Base-by-base conservation (phyloP, 139 green algal genomes). In the Haematococcus lacustris region DNA sequence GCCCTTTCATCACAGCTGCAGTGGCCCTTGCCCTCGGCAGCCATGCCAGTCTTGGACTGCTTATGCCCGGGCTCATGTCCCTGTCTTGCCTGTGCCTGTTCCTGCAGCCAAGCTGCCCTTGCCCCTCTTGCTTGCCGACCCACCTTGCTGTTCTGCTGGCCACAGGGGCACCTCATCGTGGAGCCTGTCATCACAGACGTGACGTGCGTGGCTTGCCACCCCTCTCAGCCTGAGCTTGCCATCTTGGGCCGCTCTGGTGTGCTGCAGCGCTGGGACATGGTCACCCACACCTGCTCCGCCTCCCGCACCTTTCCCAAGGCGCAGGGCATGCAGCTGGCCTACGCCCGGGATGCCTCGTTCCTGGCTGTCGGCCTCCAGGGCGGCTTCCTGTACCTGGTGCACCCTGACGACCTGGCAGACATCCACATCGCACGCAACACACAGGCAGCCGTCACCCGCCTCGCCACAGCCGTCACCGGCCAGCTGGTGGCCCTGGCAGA, bases 141-240 rank as follows among this genome's bases (percentile, higher is more conserved):
- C n/a, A n/a, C n/a, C n/a, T n/a, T n/a, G n/a, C 61, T 6, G 53
- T 90, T 40, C 71, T n/a, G n/a, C n/a, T n/a, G n/a, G n/a, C n/a
- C n/a, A n/a, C n/a, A 35, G 61, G 61, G 61, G 3, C 30, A 43
- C 13, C 5, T 13, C 4, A 28, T 70, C 13, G 3, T 51, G 3
- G 64, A 70, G n/a, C 33, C 73, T 1, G 70, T 84, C 34, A 40
- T 79, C 7, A 64, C 51, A 1, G 75, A 78, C 59, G 70, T 84
- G 17, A 71, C 75, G 13, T 74, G 80, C 64, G 50, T 86, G 2
- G 76, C 74, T 23, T 72, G 80, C 25, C 83, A 88, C 73, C 83
- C 83, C 66, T 78, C 68, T 13, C 72, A 73, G 0, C 74, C 74
- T 6, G 73, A 83, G 70, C 35, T 80, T 17, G n/a, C 66, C 35